Evolutionary conservation across 73 alveolate species (phyloP), one percentile per base, ranked within the genome.

Genomic region (Paramecium sexaurelia): DNA sequence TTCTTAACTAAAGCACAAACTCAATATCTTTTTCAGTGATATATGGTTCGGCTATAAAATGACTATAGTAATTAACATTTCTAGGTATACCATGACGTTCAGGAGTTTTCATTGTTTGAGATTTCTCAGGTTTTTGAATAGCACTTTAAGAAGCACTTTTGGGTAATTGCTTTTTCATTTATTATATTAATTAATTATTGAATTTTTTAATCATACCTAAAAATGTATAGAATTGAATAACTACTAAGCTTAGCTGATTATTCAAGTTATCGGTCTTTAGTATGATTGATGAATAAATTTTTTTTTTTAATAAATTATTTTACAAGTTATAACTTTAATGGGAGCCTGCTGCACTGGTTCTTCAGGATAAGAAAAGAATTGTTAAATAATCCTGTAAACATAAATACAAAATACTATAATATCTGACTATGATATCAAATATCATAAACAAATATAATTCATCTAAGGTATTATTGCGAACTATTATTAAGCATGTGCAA

Each of bases 21-120:
- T 86, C 93, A 66, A 86, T 86, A 39, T 86, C 93, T 32, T 86
- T 61, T 47, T 86, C 93, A 56, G 93, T 86, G 55, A 86, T 86
- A 39, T 86, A 61, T 11, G 83, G 87, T 39, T 86, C 87, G 10
- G 19, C 85, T 35, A 86, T 29, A 24, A 86, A 86, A 32, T 86
- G 93, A 43, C 87, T 61, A 47, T 86, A 86, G 40, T 71, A 61
- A 43, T 86, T 86, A 15, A 86, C 93, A 66, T 86, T 86, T 26
- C 93, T 56, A 9, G 93, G 93, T 17, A 86, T 86, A 3, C 83
- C 83, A 61, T 61, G 83, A 17, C 67, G 15, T 51, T 51, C 67
- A 17, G 51, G 85, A 67, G 10, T 51, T 20, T 85, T 55, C 32
- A 32, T 19, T 3, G 83, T 26, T 61, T 29, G 11, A 26, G 83